Conservation (phyloP, 768 basidiomycete genomes). For the Lactarius vividus region DNA sequence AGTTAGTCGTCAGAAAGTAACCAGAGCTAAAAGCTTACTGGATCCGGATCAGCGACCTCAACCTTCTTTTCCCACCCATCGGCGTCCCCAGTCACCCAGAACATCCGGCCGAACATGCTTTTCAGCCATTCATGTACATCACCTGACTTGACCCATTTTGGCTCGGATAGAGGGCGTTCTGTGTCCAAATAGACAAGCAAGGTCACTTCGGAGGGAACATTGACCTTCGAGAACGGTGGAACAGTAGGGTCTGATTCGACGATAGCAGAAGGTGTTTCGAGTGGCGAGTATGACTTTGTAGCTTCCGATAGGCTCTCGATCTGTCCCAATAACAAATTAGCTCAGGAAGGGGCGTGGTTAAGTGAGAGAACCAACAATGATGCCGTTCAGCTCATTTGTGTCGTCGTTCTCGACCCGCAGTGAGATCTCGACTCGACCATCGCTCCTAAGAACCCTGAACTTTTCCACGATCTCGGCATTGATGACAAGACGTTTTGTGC, state of each 20-base stretch:
- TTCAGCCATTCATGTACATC: conserved; percentile 92
- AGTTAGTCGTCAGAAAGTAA: conserved; percentile 7
- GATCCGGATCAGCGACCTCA: conserved; percentile 89
- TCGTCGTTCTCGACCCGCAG: conserved; percentile 59
- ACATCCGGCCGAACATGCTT: conserved; percentile 85
- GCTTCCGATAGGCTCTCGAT: conserved; percentile 71
- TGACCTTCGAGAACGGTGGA: conserved; percentile 64
- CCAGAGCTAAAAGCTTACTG: conserved; percentile 50
- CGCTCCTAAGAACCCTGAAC: conserved; percentile 74
- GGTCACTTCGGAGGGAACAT: conserved; percentile 54
- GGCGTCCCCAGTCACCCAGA: conserved; percentile 82
- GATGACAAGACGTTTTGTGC: conserved; percentile 80
- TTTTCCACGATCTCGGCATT: conserved; percentile 84
- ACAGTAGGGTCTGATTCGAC: conserved; percentile 58
- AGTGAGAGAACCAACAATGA: conserved; percentile 55
- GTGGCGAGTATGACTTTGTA: conserved; percentile 65
- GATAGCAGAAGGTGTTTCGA: conserved; percentile 47
- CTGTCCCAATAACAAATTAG: conserved; percentile 40
- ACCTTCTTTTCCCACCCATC: conserved; percentile 96
- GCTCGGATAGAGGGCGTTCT: conserved; percentile 85
- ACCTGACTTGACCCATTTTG: conserved; percentile 95
- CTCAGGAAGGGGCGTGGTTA: background rate
- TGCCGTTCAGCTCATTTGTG: conserved; percentile 62
- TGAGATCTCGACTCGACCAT: conserved; percentile 82
- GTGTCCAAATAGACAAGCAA: conserved; percentile 81